phyloP scores from a whole-genome alignment of 2,329 filamentous ascomycete genomes.

The Colletotrichum simmondsii region DNA sequence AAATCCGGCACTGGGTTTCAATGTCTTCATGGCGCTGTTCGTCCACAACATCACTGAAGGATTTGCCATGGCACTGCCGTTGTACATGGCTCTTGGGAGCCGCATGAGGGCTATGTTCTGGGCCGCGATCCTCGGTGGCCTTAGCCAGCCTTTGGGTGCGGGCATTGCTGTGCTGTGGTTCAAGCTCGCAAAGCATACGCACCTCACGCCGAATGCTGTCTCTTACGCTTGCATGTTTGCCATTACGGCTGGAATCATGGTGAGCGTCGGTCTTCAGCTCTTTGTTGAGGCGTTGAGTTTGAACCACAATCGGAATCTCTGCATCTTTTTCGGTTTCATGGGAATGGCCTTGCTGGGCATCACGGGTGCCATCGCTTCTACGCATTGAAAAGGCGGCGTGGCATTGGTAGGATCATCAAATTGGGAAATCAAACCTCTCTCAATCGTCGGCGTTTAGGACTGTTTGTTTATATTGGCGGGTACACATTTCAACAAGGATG shows the following conservation, averaged over 20 bases:
- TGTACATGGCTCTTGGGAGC: constrained; percentile 90
- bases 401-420: neutral
- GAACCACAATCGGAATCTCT: constrained; percentile 81
- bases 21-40: constrained; percentile 94
- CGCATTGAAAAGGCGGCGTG: constrained; percentile 9
- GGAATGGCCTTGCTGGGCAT: constrained; percentile 90
- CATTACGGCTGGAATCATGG: constrained; percentile 92
- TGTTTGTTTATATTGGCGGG: neutral
- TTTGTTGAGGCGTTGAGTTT: constrained; percentile 87
- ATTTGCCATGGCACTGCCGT: constrained; percentile 90
- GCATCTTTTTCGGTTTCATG: constrained; percentile 82
- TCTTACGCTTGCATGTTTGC: constrained; percentile 87
- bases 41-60: constrained; percentile 99
- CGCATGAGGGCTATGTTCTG: constrained; percentile 85
- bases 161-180: constrained; percentile 89
- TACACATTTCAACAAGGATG: neutral
- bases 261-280: constrained; percentile 88
- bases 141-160: constrained; percentile 89
- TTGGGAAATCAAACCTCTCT: neutral
- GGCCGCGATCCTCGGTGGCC: constrained; percentile 84
- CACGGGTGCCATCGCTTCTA: constrained; percentile 70
- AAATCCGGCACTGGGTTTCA: constrained; percentile 87
- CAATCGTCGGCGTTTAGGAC: constrained; percentile 7
- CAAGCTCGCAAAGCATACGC: constrained; percentile 68
- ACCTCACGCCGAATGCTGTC: constrained; percentile 63